Base-by-base conservation (phyloP, 257 asterid species). In the Jaltomata sinuosa region DNA sequence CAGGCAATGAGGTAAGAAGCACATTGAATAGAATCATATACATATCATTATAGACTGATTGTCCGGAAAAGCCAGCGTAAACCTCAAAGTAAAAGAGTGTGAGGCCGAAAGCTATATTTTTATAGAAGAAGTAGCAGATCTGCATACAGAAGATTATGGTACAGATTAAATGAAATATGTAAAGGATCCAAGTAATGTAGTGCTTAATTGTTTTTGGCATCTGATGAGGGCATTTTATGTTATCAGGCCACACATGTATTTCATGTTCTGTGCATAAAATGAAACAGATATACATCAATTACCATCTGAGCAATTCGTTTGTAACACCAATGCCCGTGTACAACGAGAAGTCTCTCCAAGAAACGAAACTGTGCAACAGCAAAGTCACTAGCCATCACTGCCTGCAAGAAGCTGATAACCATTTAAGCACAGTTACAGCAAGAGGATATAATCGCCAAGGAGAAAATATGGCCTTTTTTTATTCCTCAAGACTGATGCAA, bases 321-420 rank as follows among this genome's bases (percentile, higher is more conserved):
- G 96, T 97, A 97, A 89, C 99, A 97, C 99, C 99, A 97, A 88
- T 97, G 99, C 34, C 99, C 99, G 84, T 97, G 99, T 29, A 97
- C 91, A 19, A 97, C 99, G 81, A 97, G 90, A 89, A 97, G 99
- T 87, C 99, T 94, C 94, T 97, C 99, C 85, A 97, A 89, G 87
- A 97, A 97, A 76, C 91, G 97, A 83, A 97, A 97, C 89, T 97
- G 96, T 36, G 99, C 99, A 77, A 97, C 94, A 29, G 99, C 88
- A 90, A 97, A 97, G 84, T 97, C 99, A 87, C 99, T 95, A 85
- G 99, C 98, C 99, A 97, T 97, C 89, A 97, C 99, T 80, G 99
- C 99, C 99, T 97, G 95, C 91, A 85, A 88, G 87, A 88, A 92
- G 83, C 84, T 81, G 83, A 87, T 83, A 59, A 64, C 53, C 84